A percentile compares a stretch with the other conserved stretches of the same genome.
Conservation (phyloP, 1,139 yeast species). For the Pneumocystis jirovecii region DNA sequence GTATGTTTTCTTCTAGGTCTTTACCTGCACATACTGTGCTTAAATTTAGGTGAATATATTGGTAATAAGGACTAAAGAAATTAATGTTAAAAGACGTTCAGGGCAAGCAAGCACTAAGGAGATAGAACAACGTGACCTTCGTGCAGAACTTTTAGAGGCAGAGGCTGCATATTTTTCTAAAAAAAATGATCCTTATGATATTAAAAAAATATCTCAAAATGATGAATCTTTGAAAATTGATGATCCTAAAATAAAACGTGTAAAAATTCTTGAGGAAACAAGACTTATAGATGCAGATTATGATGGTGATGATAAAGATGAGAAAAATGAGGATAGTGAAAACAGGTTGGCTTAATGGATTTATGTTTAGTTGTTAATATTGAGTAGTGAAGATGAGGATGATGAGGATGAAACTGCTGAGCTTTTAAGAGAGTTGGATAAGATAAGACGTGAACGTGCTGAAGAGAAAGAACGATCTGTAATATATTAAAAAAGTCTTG, state of each 20-base stretch:
- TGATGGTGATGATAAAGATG: slow-evolving; percentile 13
- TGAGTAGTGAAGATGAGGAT: slow-evolving; percentile 15
- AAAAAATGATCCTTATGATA: slow-evolving; percentile 8
- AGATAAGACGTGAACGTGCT: slow-evolving; percentile 34
- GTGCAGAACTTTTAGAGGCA: slow-evolving; percentile 11
- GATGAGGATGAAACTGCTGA: slow-evolving; percentile 27
- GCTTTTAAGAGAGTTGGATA: slow-evolving; percentile 39
- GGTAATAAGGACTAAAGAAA: not conserved
- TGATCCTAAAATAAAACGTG: slow-evolving; percentile 10
- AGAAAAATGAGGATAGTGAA: slow-evolving; percentile 16
- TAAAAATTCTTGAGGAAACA: slow-evolving; percentile 16
- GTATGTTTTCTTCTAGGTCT: slow-evolving; percentile 52
- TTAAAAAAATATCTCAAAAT: slow-evolving; percentile 8
- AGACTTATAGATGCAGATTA: slow-evolving; percentile 17
- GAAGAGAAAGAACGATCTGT: slow-evolving; percentile 20
- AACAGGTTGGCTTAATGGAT: not conserved
- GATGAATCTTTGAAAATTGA: slow-evolving; percentile 6
- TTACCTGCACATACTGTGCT: slow-evolving; percentile 57
- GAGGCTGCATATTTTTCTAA: slow-evolving; percentile 12
- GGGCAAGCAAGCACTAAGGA: slow-evolving; percentile 22
- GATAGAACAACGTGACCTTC: slow-evolving; percentile 6
- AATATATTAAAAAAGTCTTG: not conserved
- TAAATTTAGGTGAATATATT: slow-evolving; percentile 35
- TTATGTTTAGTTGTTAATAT: not conserved
- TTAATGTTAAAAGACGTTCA: not conserved